These are phyloP conservation scores for Vitis hybrid DNA, from an alignment of 177 flowering plant species.

Conservation along the genomic window DNA sequence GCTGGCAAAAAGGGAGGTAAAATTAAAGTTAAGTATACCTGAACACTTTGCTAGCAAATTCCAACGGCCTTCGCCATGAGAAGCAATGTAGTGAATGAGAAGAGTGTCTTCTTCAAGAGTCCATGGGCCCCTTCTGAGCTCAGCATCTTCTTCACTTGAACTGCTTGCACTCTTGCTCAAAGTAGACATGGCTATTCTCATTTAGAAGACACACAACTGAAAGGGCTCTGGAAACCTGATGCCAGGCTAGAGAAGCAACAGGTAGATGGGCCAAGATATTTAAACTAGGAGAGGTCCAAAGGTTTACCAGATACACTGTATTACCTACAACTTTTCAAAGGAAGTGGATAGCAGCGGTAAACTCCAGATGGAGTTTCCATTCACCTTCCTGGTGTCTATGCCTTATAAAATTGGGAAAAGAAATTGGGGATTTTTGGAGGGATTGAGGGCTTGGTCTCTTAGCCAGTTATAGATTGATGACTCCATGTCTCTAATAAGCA, in stretches of 20 bases:
- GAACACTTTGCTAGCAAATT: slow-evolving; percentile 63
- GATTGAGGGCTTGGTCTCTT: neutral
- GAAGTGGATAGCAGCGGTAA: slow-evolving; percentile 9
- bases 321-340: slow-evolving; percentile 12
- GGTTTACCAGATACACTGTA: neutral
- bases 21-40: slow-evolving; percentile 34
- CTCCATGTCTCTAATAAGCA: neutral
- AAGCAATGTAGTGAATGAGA: slow-evolving; percentile 56
- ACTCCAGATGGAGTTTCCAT: slow-evolving; percentile 8
- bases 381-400: slow-evolving; percentile 14
- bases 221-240: neutral
- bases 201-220: neutral
- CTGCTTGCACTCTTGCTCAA: slow-evolving; percentile 11
- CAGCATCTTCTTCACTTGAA: slow-evolving; percentile 30
- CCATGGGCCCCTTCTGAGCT: slow-evolving; percentile 90
- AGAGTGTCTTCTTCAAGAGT: slow-evolving; percentile 76
- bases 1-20: neutral
- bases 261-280: neutral
- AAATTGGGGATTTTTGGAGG: neutral
- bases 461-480: too few relatives aligned
- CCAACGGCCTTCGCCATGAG: slow-evolving; percentile 86
- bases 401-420: neutral
- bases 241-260: neutral
- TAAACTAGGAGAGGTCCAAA: neutral
- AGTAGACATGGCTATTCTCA: slow-evolving; percentile 22